Conservation (phyloP, 1,284 basidiomycete genomes). For the Ceratobasidium sp. region DNA sequence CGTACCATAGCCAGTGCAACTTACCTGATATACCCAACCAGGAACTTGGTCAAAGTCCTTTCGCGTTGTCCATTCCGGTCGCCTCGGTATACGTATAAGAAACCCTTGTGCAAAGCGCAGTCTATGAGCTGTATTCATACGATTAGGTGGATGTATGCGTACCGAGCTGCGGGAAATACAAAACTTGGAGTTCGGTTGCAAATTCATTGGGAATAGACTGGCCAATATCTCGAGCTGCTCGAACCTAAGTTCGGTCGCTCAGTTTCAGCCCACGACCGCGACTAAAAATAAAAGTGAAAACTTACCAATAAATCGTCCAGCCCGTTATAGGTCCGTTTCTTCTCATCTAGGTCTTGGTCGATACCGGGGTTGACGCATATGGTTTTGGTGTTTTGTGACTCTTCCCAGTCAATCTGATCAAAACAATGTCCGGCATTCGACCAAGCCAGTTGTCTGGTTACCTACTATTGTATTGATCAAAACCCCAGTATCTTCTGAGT, state of each 20-base stretch:
- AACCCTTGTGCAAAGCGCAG: conserved; percentile 66
- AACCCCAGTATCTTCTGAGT: conserved; percentile 75
- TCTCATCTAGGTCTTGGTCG: conserved; percentile 86
- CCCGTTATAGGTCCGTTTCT: conserved; percentile 84
- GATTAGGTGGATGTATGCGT: conserved; percentile 41
- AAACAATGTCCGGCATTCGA: conserved; percentile 31
- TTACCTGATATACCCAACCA: conserved; percentile 84
- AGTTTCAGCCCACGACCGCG: neutral
- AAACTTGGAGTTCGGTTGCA: conserved; percentile 78
- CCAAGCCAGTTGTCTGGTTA: no score
- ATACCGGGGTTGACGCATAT: conserved; percentile 81
- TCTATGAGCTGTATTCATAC: neutral
- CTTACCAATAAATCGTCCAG: conserved; percentile 83
- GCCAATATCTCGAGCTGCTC: conserved; percentile 65
- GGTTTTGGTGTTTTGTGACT: conserved; percentile 74
- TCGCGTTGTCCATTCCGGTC: conserved; percentile 74
- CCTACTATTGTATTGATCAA: conserved; percentile 78
- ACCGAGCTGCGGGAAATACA: conserved; percentile 97
- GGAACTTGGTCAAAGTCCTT: conserved; percentile 71
- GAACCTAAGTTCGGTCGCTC: conserved; percentile 56
- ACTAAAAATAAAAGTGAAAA: conserved; percentile 29
- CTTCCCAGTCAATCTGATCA: conserved; percentile 89
- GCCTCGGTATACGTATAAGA: conserved; percentile 81
- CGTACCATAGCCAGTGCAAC: conserved; percentile 19
- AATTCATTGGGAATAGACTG: conserved; percentile 64